Conservation (phyloP, 2,329 filamentous ascomycete species). For the Apiospora malaysiana region DNA sequence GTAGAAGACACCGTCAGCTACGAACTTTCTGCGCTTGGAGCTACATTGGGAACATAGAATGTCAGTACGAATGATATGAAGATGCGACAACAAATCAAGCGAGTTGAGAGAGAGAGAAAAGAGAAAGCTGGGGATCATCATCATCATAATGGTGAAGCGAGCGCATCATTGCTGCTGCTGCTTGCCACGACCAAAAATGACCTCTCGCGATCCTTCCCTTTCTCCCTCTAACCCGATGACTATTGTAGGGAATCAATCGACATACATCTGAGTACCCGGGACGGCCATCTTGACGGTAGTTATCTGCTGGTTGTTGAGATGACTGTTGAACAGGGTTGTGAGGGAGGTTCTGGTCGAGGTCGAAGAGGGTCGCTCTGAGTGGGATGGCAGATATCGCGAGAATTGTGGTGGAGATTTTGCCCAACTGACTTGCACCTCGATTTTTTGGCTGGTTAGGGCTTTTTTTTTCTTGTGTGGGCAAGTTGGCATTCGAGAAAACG, state of each 20-base stretch:
- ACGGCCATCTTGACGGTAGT: conserved; percentile 62
- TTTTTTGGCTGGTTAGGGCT: conserved; percentile 22
- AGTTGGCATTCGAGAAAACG: neutral
- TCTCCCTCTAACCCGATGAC: neutral
- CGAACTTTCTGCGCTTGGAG: conserved; percentile 94
- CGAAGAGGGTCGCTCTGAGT: conserved; percentile 20
- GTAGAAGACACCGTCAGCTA: conserved; percentile 99
- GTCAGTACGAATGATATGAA: conserved; percentile 28
- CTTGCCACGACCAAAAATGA: neutral
- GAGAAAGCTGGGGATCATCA: too few relatives aligned
- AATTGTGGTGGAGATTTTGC: conserved; percentile 24
- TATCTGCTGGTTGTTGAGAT: conserved; percentile 33
- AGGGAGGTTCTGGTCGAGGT: conserved; percentile 41
- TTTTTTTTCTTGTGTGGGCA: conserved; percentile 21
- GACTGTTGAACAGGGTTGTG: conserved; percentile 38
- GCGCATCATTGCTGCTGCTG: neutral
- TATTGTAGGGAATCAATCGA: conserved; percentile 29
- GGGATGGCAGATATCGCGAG: conserved; percentile 25
- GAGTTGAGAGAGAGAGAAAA: neutral
- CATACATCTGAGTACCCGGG: conserved; percentile 68
- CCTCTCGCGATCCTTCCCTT: neutral
- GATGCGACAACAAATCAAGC: neutral
- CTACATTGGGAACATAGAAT: conserved; percentile 48
- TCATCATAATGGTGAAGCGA: neutral
- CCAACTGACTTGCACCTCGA: conserved; percentile 18